phyloP scores from a whole-genome alignment of 225 moss, liverwort and hornwort genomes.

The Bryum argenteum region DNA sequence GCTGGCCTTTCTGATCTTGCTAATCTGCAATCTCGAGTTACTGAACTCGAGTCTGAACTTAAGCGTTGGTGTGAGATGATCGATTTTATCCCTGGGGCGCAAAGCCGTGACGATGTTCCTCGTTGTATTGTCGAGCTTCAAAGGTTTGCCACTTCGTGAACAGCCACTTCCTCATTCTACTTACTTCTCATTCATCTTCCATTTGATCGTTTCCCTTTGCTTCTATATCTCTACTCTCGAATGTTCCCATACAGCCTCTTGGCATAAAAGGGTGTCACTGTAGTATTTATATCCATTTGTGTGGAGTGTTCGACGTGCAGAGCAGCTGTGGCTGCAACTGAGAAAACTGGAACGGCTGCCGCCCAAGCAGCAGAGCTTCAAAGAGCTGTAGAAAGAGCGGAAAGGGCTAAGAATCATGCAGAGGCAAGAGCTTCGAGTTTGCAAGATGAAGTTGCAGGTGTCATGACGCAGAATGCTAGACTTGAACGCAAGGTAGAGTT shows the following conservation, averaged over 20 bases:
- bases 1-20: conserved; percentile 65
- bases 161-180: neutral
- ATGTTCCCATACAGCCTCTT: too few species aligned
- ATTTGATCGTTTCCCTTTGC: conserved; percentile 18
- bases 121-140: conserved; percentile 76
- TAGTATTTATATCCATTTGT: neutral
- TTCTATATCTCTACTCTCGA: neutral
- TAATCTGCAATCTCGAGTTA: conserved; percentile 72
- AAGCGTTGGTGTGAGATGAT: conserved; percentile 72
- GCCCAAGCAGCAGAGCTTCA: conserved; percentile 71
- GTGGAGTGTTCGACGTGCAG: conserved; percentile 38
- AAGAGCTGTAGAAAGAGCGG: conserved; percentile 65
- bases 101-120: conserved; percentile 64
- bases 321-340: conserved; percentile 64
- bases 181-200: neutral
- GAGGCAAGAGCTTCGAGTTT: conserved; percentile 57
- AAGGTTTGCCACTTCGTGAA: conserved; percentile 42
- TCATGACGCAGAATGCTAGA: conserved; percentile 61
- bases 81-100: conserved; percentile 67
- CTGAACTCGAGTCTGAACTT: conserved; percentile 72
- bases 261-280: too few species aligned
- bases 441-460: conserved; percentile 71
- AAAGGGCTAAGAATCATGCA: conserved; percentile 61
- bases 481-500: conserved; percentile 79
- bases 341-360: conserved; percentile 63